Evolutionary conservation across 2,329 filamentous ascomycete genomes (phyloP), one percentile per base, ranked within the genome.

Genomic region (Aspergillaceae sp.): DNA sequence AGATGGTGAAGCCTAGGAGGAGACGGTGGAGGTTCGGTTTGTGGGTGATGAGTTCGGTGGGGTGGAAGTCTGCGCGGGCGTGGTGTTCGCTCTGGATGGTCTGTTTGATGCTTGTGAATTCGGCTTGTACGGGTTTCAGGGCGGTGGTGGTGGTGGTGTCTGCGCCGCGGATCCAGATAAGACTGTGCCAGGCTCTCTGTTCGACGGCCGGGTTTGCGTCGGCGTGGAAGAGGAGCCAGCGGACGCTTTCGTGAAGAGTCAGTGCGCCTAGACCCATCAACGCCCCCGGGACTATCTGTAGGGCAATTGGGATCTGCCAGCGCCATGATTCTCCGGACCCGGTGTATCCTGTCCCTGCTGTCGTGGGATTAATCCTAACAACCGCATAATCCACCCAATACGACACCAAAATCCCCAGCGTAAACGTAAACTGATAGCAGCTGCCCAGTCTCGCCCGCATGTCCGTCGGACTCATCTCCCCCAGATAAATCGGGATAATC

Each of bases 241-340:
- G 64, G 0, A 73, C 67, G 38, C 72, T 75, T 53, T 77, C 75
- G 8, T 69, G 67, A 1, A 77, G 56, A 0, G 70, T 71, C 7
- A 75, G 54, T 65, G 75, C 71, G 2, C 74, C 73, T 1, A 75
- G 43, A 0, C 71, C 73, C 41, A 77, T 70, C 0, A 76, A 48
- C 1, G 60, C 69, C 0, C 72, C 74, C 0, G 73, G 73, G 0
- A 73, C 57, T 5, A 77, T 62, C 51, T 77, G 75, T 3, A 79
- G 61, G 0, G 72, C 75, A 44, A 80, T 70, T 1, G 76, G 76
- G 29, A 79, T 69, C 58, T 78, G 76, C 77, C 76, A 80, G 19
- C 19, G 19, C 19, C 19, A 19, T 19, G 19, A 19, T 19, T 19
- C 19, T 19, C 19, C 19, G 19, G 19, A 19, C 19, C 19, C 19